These are phyloP conservation scores for Diplodia scrobiculata DNA, from an alignment of 2,329 filamentous ascomycete genomes.

Conservation along the genomic window DNA sequence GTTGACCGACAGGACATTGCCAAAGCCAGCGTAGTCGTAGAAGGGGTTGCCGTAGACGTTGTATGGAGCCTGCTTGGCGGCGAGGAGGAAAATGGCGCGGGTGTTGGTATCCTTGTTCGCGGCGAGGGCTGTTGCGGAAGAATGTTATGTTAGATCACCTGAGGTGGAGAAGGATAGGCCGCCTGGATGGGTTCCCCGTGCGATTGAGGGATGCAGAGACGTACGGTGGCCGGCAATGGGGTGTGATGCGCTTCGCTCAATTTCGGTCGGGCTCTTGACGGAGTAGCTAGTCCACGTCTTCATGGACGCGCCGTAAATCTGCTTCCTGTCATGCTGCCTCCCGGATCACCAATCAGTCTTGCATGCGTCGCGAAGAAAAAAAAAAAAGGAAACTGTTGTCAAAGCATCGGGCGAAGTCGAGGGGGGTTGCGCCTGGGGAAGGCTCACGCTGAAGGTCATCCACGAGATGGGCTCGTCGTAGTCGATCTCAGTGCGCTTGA, in stretches of 20 bases:
- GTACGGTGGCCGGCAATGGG: conserved; percentile 74
- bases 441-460: conserved; percentile 83
- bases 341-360: conserved; percentile 3
- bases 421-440: background rate
- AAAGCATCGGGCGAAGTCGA: background rate
- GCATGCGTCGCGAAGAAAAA: background rate
- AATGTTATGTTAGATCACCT: conserved; percentile 20
- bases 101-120: conserved; percentile 73
- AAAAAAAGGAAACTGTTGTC: background rate
- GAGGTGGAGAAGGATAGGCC: conserved; percentile 26
- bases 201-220: conserved; percentile 38
- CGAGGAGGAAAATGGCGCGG: conserved; percentile 83
- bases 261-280: conserved; percentile 73
- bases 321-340: conserved; percentile 72
- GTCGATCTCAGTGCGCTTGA: conserved; percentile 80
- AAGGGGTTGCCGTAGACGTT: conserved; percentile 88
- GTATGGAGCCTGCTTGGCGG: conserved; percentile 74
- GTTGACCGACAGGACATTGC: conserved; percentile 72
- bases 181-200: conserved; percentile 3
- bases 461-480: conserved; percentile 86
- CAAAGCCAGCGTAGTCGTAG: conserved; percentile 80
- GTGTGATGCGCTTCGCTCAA: conserved; percentile 73
- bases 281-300: conserved; percentile 88
- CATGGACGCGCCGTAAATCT: conserved; percentile 87
- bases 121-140: conserved; percentile 60